These are phyloP conservation scores for Cymbopogon citratus DNA, from an alignment of 176 grass and related monocot genomes.

Conservation along the genomic window DNA sequence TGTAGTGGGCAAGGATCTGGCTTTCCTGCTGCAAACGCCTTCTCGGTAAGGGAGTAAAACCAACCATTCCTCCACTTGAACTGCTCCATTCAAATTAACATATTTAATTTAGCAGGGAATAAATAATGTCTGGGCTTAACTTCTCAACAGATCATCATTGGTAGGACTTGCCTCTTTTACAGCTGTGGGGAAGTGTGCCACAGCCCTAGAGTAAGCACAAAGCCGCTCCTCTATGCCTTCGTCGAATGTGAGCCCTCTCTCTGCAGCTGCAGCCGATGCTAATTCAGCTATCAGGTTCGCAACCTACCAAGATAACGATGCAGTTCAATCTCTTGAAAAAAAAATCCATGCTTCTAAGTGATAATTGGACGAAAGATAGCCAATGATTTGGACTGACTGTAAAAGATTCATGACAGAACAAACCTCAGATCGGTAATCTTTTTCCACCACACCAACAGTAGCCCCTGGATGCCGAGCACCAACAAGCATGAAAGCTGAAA, in stretches of 20 bases:
- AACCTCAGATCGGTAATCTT: constrained; percentile 69
- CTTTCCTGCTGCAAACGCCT: constrained; percentile 58
- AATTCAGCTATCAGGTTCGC: constrained; percentile 67
- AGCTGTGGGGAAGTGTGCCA: constrained; percentile 85
- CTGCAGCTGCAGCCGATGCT: constrained; percentile 53
- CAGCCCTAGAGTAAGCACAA: constrained; percentile 81
- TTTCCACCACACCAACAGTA: constrained; percentile 72
- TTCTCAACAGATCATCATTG: neutral
- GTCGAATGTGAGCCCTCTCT: constrained; percentile 61
- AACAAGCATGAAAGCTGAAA: constrained; percentile 94
- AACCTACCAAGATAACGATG: constrained; percentile 42
- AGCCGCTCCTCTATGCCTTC: constrained; percentile 68
- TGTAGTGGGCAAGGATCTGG: constrained; percentile 81
- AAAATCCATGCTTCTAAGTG: neutral
- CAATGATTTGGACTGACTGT: neutral
- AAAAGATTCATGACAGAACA: neutral
- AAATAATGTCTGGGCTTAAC: neutral
- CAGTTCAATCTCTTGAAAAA: neutral
- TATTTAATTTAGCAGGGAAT: neutral
- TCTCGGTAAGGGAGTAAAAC: constrained; percentile 82
- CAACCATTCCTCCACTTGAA: constrained; percentile 98
- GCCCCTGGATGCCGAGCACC: constrained; percentile 88
- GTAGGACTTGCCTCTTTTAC: constrained; percentile 75
- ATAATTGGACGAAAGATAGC: neutral
- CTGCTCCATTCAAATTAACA: constrained; percentile 29